phyloP scores from a whole-genome alignment of 345 rosid species.

The Xanthoceras sorbifolium region DNA sequence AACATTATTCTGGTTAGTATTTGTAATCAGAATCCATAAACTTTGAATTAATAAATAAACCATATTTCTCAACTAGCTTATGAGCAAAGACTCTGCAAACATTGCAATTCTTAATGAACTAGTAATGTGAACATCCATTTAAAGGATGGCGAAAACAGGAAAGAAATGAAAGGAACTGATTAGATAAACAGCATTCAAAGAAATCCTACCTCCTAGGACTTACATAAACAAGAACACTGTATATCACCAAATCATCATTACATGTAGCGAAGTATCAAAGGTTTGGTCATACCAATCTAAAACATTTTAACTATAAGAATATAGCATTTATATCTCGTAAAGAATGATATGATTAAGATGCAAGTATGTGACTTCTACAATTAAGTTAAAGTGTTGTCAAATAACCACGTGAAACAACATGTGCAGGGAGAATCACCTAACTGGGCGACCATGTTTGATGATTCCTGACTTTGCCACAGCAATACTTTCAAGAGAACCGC shows the following conservation, averaged over 20 bases:
- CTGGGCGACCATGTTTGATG: slow-evolving; percentile 70
- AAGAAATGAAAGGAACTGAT: not conserved
- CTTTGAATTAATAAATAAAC: not conserved
- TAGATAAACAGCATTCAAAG: not conserved
- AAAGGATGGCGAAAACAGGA: not conserved
- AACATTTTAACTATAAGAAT: not conserved
- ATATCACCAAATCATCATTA: not conserved
- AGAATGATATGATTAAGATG: not conserved
- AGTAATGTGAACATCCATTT: not conserved
- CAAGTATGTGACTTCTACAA: not conserved
- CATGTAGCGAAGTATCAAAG: not conserved
- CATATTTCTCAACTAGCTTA: not conserved
- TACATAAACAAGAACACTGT: not conserved
- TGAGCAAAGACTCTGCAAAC: not conserved
- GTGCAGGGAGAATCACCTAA: slow-evolving; percentile 59
- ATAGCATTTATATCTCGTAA: not conserved
- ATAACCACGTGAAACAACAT: not conserved
- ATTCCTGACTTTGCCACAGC: slow-evolving; percentile 91
- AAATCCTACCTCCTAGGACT: not conserved
- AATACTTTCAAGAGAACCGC: slow-evolving; percentile 86
- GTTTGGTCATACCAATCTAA: not conserved
- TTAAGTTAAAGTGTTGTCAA: not conserved
- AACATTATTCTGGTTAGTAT: not conserved
- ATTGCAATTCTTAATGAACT: not conserved
- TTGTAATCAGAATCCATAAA: not conserved